Percentiles rank a stretch among this genome's conserved stretches.
Evolutionary conservation across 208 protist species (phyloP).

Genomic region (Trichomonas gallinae): DNA sequence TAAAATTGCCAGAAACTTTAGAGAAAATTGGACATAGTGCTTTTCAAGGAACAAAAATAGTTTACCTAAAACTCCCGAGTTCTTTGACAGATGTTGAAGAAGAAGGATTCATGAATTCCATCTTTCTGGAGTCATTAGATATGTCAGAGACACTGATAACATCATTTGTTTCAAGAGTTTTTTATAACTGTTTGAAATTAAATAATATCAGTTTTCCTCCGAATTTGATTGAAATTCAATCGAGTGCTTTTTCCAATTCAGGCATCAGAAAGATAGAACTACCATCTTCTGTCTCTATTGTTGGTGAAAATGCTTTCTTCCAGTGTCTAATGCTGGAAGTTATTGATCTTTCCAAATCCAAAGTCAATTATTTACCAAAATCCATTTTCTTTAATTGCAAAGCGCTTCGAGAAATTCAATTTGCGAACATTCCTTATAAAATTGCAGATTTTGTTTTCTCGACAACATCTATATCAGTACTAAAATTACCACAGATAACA

Average conservation of each 20-base stretch:
- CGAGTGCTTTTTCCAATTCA: neutral
- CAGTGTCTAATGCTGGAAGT: neutral
- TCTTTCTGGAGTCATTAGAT: neutral
- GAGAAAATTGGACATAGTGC: neutral
- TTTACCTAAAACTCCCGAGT: neutral
- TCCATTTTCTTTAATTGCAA: neutral
- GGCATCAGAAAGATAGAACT: neutral
- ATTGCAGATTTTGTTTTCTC: neutral
- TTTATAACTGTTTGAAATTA: neutral
- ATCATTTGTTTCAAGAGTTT: neutral
- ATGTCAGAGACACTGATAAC: neutral
- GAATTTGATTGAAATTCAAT: neutral
- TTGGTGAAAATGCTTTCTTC: neutral
- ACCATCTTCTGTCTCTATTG: neutral
- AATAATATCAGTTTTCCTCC: neutral
- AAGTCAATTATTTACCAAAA: neutral
- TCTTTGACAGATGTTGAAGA: neutral
- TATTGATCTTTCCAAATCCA: neutral
- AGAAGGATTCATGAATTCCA: neutral
- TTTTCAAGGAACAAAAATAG: neutral
- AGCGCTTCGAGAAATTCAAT: neutral
- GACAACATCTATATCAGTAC: neutral
- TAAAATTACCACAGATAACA: neutral
- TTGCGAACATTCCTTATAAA: neutral
- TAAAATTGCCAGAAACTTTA: neutral